Base-by-base conservation (phyloP, 805 yeast genomes). In the Kazachstania psychrophila region DNA sequence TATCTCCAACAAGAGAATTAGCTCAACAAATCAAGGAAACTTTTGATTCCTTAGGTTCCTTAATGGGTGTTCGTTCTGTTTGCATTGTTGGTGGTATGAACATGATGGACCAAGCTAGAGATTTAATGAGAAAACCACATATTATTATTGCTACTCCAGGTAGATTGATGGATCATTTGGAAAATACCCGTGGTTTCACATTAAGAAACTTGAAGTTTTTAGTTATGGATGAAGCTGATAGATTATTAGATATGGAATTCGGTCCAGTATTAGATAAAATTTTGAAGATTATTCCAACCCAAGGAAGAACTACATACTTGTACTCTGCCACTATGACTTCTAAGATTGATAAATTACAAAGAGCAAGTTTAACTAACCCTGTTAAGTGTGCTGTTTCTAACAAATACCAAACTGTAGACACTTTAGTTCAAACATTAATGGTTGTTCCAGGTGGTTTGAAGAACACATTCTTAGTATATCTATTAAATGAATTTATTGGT, bases 21-120 rank as follows among this genome's bases (percentile, higher is more conserved):
- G 94, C 92, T 0, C 79, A 77, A 56, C 94, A 82, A 55, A 92
- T 92, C 48, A 80, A 88, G 46, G 95, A 87, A 52, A 89, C 96
- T 7, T 92, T 92, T 56, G 95, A 88, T 53, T 96, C 97, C 0
- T 61, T 92, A 34, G 98, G 98, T 0, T 64, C 84, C 1, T 64
- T 76, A 7, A 92, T 92, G 95, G 98, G 97, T 2, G 72, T 89
- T n/a, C 70, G 94, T 51, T 70, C 89, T 16, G 78, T 78, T 3
- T 87, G 94, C 40, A 74, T 89, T 44, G 96, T 92, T 25, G 98
- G 98, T 49, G 98, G 98, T 43, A 88, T 92, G 89, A 95, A 86
- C 56, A 82, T 84, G 83, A 86, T 92, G 92, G 95, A 87, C 48
- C 98, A 89, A 62, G 92, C 96, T 0, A 72, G 94, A 43, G 96